A percentile compares a stretch with the other conserved stretches of the same genome.
Evolutionary conservation across 345 rosid species (phyloP).

Genomic region (Microcos paniculata): DNA sequence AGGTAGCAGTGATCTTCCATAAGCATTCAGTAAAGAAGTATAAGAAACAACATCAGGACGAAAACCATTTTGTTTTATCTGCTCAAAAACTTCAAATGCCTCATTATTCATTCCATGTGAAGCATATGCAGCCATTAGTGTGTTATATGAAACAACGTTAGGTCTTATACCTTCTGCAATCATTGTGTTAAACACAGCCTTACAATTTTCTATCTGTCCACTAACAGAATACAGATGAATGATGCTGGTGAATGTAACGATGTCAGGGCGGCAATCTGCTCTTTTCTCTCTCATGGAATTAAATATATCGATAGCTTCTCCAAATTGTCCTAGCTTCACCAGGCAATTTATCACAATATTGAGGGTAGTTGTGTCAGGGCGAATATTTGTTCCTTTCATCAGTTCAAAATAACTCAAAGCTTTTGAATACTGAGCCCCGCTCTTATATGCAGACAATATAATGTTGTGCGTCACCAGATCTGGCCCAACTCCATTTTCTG

Average conservation of each 20-base stretch:
- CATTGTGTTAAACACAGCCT: constrained; percentile 67
- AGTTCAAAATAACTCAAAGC: constrained; percentile 86
- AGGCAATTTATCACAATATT: constrained; percentile 82
- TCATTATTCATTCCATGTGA: constrained; percentile 77
- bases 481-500: constrained; percentile 97
- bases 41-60: constrained; percentile 80
- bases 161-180: constrained; percentile 88
- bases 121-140: constrained; percentile 83
- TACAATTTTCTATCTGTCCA: constrained; percentile 79
- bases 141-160: constrained; percentile 72
- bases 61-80: constrained; percentile 61
- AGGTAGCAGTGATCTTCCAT: constrained; percentile 85
- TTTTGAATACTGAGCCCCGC: constrained; percentile 69
- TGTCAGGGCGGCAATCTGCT: constrained; percentile 66
- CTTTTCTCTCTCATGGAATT: constrained; percentile 82
- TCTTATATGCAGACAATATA: constrained; percentile 84
- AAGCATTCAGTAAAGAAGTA: constrained; percentile 81
- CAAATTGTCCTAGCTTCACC: constrained; percentile 70
- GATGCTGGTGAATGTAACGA: constrained; percentile 80
- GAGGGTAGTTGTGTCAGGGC: constrained; percentile 79
- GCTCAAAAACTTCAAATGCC: constrained; percentile 69
- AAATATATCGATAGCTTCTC: constrained; percentile 64
- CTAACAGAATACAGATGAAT: constrained; percentile 67
- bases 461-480: constrained; percentile 92
- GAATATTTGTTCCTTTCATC: constrained; percentile 83